These are phyloP conservation scores for Penicillium sp. DNA, from an alignment of 2,329 filamentous ascomycete species.

Conservation along the genomic window DNA sequence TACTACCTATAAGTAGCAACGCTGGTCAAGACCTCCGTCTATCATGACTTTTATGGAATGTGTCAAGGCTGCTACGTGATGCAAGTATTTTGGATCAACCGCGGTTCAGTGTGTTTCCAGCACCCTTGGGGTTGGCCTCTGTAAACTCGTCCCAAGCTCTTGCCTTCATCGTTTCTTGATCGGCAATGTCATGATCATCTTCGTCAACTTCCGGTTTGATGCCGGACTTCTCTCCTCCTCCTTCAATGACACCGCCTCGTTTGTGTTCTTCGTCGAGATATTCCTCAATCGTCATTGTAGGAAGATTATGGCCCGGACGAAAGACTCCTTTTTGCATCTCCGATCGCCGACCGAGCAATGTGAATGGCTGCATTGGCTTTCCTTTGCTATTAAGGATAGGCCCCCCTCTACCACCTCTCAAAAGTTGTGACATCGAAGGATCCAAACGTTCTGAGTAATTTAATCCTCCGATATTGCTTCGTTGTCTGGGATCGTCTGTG, in stretches of 20 bases:
- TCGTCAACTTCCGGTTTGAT: constrained; percentile 72
- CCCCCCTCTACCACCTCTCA: constrained; percentile 51
- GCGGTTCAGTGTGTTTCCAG: constrained; percentile 49
- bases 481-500: constrained; percentile 40
- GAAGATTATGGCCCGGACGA: constrained; percentile 82
- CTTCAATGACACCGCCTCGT: constrained; percentile 79
- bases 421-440: constrained; percentile 53
- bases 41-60: neutral
- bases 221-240: constrained; percentile 70
- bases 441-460: constrained; percentile 74
- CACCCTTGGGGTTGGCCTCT: constrained; percentile 75
- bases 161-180: constrained; percentile 88
- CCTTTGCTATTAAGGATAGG: constrained; percentile 74
- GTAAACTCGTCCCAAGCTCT: constrained; percentile 92
- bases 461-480: constrained; percentile 50
- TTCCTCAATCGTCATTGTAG: constrained; percentile 97
- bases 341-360: constrained; percentile 71
- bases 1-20: neutral
- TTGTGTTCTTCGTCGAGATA: constrained; percentile 88
- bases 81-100: constrained; percentile 33
- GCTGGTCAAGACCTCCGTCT: neutral
- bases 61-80: neutral
- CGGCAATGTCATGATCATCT: constrained; percentile 82
- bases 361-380: constrained; percentile 87
- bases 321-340: constrained; percentile 79